Conservation (phyloP, 345 rosid species). For the Aquilaria yunnanensis region DNA sequence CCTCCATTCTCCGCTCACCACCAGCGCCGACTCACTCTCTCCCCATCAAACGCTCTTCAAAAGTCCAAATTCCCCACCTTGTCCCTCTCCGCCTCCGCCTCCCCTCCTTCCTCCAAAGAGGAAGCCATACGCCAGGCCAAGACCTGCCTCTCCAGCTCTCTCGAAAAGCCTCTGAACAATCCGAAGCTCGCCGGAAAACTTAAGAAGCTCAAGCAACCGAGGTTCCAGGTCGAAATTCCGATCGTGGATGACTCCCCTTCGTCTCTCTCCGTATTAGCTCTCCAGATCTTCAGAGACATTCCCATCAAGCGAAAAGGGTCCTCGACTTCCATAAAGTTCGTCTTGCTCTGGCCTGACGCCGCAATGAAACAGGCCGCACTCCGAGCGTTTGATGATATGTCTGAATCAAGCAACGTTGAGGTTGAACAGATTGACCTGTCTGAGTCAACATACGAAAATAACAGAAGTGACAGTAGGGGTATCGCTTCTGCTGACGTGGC, state of each 20-base stretch:
- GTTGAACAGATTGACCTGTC: slow-evolving; percentile 35
- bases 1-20: slow-evolving; percentile 10
- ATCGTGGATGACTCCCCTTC: slow-evolving; percentile 57
- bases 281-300: slow-evolving; percentile 44
- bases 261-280: slow-evolving; percentile 50
- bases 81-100: slow-evolving; percentile 38
- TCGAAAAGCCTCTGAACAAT: slow-evolving; percentile 69
- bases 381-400: slow-evolving; percentile 20
- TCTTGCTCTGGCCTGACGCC: slow-evolving; percentile 51
- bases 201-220: slow-evolving; percentile 70
- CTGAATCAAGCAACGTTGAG: slow-evolving; percentile 20
- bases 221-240: slow-evolving; percentile 74
- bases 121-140: slow-evolving; percentile 82
- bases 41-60: slow-evolving; percentile 8
- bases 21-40: slow-evolving; percentile 3
- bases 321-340: slow-evolving; percentile 23
- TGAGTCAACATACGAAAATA: slow-evolving; percentile 17
- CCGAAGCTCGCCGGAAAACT: slow-evolving; percentile 62
- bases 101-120: slow-evolving; percentile 62
- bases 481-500: slow-evolving; percentile 53
- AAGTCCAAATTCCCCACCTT: slow-evolving; percentile 21
- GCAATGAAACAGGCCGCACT: slow-evolving; percentile 27
- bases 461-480: slow-evolving; percentile 17
- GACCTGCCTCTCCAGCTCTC: slow-evolving; percentile 60
- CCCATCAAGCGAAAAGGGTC: slow-evolving; percentile 56